These are phyloP conservation scores for Arxiozyma slooffiae DNA, from an alignment of 1,139 yeast species.

Conservation along the genomic window DNA sequence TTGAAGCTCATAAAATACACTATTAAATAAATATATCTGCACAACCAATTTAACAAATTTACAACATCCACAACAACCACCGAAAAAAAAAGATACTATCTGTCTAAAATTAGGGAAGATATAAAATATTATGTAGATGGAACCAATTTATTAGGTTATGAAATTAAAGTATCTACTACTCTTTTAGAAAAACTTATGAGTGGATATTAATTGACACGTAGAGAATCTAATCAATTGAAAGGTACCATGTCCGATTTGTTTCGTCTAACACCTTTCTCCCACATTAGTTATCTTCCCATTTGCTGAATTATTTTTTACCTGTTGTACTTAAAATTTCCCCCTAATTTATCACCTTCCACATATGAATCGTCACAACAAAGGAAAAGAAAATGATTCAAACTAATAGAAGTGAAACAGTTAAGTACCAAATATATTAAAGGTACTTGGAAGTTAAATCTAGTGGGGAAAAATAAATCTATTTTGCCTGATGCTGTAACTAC, in stretches of 20 bases:
- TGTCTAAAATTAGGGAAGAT: conserved; percentile 86
- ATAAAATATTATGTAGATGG: conserved; percentile 92
- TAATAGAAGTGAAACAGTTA: conserved; percentile 65
- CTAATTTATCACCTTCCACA: conserved; percentile 87
- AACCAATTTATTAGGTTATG: conserved; percentile 85
- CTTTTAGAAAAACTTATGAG: conserved; percentile 72
- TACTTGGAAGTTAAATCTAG: conserved; percentile 38
- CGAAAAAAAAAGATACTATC: conserved; percentile 41
- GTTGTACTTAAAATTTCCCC: conserved; percentile 84
- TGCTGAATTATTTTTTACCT: conserved; percentile 85
- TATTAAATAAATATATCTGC: background rate
- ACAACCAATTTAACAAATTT: background rate
- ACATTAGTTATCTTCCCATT: conserved; percentile 86
- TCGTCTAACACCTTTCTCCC: conserved; percentile 84
- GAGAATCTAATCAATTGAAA: conserved; percentile 81
- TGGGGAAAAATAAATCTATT: conserved; percentile 8
- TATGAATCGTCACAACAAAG: conserved; percentile 72
- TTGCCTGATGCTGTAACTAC: conserved; percentile 28
- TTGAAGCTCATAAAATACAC: background rate
- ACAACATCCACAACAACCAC: background rate
- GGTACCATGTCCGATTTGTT: conserved; percentile 80
- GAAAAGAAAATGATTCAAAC: conserved; percentile 55
- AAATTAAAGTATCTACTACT: conserved; percentile 75
- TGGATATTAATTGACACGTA: conserved; percentile 88
- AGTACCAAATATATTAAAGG: conserved; percentile 72